Evolutionary conservation across 345 rosid genomes (phyloP).

Genomic region (sweet orange (Citrus sinensis)): DNA sequence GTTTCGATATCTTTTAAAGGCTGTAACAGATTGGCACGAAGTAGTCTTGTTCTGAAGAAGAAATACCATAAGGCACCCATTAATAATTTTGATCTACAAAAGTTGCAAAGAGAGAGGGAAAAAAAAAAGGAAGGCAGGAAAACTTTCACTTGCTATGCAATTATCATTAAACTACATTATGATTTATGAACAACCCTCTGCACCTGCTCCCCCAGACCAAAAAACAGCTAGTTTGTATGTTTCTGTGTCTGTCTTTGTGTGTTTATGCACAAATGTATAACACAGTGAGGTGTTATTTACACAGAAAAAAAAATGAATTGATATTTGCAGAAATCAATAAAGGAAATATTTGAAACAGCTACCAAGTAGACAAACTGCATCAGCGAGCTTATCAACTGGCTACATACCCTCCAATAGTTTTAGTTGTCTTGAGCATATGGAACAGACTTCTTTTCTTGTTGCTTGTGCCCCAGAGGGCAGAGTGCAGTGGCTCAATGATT

Average conservation of each 20-base stretch:
- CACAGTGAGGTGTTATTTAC: neutral
- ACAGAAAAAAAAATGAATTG: neutral
- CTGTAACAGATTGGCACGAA: slow-evolving; percentile 96
- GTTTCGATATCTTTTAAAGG: slow-evolving; percentile 94
- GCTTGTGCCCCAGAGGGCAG: slow-evolving; percentile 80
- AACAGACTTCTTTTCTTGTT: slow-evolving; percentile 92
- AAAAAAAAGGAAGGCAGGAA: neutral
- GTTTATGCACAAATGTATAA: neutral
- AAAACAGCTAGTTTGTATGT: neutral
- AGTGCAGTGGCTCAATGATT: slow-evolving; percentile 81
- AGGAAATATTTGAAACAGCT: slow-evolving; percentile 4
- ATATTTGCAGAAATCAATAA: neutral
- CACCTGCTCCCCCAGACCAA: neutral
- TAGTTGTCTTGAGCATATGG: slow-evolving; percentile 95
- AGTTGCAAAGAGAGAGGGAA: neutral
- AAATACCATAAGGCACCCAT: slow-evolving; percentile 19
- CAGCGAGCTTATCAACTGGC: slow-evolving; percentile 9
- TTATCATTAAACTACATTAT: neutral
- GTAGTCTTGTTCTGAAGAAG: slow-evolving; percentile 85
- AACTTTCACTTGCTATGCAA: neutral
- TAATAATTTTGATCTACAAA: slow-evolving; percentile 6
- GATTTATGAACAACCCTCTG: neutral
- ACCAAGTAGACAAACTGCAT: slow-evolving; percentile 6
- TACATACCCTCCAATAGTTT: slow-evolving; percentile 87
- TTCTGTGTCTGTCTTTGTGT: neutral